Evolutionary conservation across 140 eudicot species (phyloP), one percentile per base, ranked within the genome.

Genomic region (Cichorium intybus): DNA sequence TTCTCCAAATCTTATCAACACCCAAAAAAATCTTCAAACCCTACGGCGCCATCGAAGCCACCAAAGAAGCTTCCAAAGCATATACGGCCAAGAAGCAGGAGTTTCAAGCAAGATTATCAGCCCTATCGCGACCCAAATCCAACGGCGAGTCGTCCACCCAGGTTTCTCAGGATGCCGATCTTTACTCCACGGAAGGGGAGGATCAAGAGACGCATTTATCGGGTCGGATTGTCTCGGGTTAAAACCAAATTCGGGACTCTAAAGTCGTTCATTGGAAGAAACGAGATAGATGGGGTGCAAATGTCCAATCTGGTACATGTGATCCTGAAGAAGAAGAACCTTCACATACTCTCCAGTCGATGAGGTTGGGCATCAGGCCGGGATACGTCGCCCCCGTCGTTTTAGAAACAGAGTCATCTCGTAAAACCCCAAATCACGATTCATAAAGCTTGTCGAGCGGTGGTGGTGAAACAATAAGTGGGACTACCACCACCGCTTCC

Each of bases 21-120:
- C n/a, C n/a, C n/a, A n/a, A n/a, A n/a, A n/a, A n/a, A n/a, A n/a
- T n/a, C n/a, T n/a, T n/a, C n/a, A n/a, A n/a, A n/a, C n/a, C n/a
- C n/a, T n/a, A n/a, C n/a, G n/a, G n/a, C n/a, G n/a, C n/a, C n/a
- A n/a, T n/a, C n/a, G n/a, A n/a, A n/a, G n/a, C 96, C 16, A 82
- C 89, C 15, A 84, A 81, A 53, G 96, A 84, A 53, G 96, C 96
- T 11, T 49, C 84, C 6, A 26, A 39, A 11, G 94, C 80, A 21
- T 84, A 81, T 41, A 31, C 52, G 11, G 55, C 70, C 4, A 78
- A 78, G 79, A 84, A 81, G 29, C 51, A 49, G 11, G 87, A 84
- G 69, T 81, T 81, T 55, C 75, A 54, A 43, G 52, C 54, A 0
- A 52, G 68, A 4, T 35, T 23, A 21, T 47, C 37, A 14, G 52